A percentile compares a stretch with the other conserved stretches of the same genome.
phyloP scores from a whole-genome alignment of 129 eudicot genomes.

The Ambrosia trifida region DNA sequence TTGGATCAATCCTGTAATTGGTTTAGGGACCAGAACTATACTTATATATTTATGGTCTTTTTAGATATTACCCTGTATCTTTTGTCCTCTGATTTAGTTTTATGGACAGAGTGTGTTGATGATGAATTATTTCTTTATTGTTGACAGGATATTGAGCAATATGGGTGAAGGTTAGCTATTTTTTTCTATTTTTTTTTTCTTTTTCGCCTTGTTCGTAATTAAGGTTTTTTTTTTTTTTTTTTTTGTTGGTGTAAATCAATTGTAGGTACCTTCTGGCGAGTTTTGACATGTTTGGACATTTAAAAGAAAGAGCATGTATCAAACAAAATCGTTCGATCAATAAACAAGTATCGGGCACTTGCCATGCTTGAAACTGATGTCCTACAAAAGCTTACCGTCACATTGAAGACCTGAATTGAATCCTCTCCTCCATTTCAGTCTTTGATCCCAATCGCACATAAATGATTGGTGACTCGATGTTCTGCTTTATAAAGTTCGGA shows the following conservation, averaged over 20 bases:
- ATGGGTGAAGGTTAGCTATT: constrained; percentile 87
- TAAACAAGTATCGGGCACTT: constrained; percentile 81
- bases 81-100: constrained; percentile 3
- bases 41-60: not conserved
- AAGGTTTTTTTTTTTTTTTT: not conserved
- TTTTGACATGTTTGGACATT: constrained; percentile 81
- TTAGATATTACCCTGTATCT: not conserved
- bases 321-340: constrained; percentile 78
- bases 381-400: too few species aligned
- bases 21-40: not conserved
- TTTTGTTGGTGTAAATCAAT: constrained; percentile 8
- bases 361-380: constrained; percentile 92
- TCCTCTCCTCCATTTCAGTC: too few species aligned
- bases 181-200: not conserved
- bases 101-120: not conserved
- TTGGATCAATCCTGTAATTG: not conserved
- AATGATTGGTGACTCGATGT: too few species aligned
- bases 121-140: constrained; percentile 25
- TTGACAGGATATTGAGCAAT: constrained; percentile 84
- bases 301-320: constrained; percentile 84
- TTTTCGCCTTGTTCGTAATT: too few species aligned
- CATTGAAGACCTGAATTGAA: too few species aligned
- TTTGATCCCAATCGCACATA: too few species aligned
- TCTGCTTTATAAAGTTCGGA: constrained; percentile 26
- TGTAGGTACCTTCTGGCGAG: constrained; percentile 86